Conservation (phyloP, 2,329 filamentous ascomycete genomes). For the Aspergillus ustus region DNA sequence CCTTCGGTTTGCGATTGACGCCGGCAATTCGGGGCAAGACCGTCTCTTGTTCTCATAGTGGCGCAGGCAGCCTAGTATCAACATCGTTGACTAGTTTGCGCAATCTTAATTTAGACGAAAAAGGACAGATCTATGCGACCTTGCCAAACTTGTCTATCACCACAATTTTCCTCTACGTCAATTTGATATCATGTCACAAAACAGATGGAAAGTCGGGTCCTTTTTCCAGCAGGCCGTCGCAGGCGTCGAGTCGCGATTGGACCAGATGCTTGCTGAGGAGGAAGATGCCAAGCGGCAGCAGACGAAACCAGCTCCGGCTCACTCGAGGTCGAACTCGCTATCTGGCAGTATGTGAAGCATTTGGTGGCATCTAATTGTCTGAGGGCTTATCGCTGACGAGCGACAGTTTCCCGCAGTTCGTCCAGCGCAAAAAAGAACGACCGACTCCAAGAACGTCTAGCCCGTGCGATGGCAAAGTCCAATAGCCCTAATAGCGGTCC, state of each 20-base stretch:
- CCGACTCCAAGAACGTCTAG: constrained; percentile 84
- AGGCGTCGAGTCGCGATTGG: constrained; percentile 88
- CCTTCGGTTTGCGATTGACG: constrained; percentile 15
- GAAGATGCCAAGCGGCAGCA: constrained; percentile 36
- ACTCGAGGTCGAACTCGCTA: constrained; percentile 45
- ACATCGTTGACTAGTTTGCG: constrained; percentile 4
- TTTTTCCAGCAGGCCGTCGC: constrained; percentile 90
- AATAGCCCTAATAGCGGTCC: constrained; percentile 55
- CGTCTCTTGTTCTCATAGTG: constrained; percentile 14
- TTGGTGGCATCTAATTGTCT: not conserved
- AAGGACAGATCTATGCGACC: not conserved
- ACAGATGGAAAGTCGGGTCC: constrained; percentile 68
- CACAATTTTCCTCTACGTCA: not conserved
- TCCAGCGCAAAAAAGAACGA: constrained; percentile 74
- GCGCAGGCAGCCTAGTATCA: constrained; percentile 18
- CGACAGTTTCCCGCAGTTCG: constrained; percentile 63
- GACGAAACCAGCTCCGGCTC: constrained; percentile 31
- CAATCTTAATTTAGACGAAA: not conserved
- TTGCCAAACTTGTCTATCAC: not conserved
- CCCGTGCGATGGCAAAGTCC: constrained; percentile 81
- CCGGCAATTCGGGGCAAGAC: constrained; percentile 1
- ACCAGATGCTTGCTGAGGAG: constrained; percentile 86
- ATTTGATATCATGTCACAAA: constrained; percentile 37
- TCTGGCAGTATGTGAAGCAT: constrained; percentile 36
- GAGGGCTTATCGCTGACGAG: constrained; percentile 28